Conservation (phyloP, 2,329 filamentous ascomycete genomes). For the Talaromyces sp. region DNA sequence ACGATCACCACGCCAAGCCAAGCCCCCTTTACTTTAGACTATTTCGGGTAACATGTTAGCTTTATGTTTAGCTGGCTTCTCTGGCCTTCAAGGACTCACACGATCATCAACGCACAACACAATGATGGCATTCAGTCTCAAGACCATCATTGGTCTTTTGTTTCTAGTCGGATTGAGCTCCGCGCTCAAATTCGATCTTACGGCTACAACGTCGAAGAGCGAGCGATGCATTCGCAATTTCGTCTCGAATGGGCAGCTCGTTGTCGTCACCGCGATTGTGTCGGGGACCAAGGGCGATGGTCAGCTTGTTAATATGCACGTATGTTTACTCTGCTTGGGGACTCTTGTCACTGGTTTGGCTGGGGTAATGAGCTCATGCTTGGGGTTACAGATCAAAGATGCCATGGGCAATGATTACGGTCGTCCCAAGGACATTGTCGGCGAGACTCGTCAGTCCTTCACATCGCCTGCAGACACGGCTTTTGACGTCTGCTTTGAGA, state of each 20-base stretch:
- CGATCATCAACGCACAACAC: neutral
- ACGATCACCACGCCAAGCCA: neutral
- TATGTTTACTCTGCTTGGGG: constrained; percentile 46
- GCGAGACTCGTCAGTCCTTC: constrained; percentile 90
- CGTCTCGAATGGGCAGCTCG: constrained; percentile 83
- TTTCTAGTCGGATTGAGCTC: constrained; percentile 39
- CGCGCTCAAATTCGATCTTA: constrained; percentile 91
- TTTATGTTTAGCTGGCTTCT: constrained; percentile 17
- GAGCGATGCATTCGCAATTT: constrained; percentile 97
- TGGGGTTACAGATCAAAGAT: constrained; percentile 74
- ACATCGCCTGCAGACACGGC: constrained; percentile 87
- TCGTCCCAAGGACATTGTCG: constrained; percentile 81
- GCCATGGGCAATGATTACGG: constrained; percentile 95
- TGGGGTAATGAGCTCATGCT: neutral
- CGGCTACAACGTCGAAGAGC: constrained; percentile 62
- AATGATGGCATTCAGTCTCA: constrained; percentile 33
- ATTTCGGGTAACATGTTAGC: constrained; percentile 14
- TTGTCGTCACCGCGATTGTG: constrained; percentile 89
- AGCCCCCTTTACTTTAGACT: constrained; percentile 23
- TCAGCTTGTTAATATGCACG: constrained; percentile 90
- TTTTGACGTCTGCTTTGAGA: constrained; percentile 97
- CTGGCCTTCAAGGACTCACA: neutral
- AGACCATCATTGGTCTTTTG: constrained; percentile 31
- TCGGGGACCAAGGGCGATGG: constrained; percentile 87
- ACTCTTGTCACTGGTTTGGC: neutral